Evolutionary conservation across 2,329 filamentous ascomycete species (phyloP), one percentile per base, ranked within the genome.

Genomic region (Stagonosporopsis vannaccii): DNA sequence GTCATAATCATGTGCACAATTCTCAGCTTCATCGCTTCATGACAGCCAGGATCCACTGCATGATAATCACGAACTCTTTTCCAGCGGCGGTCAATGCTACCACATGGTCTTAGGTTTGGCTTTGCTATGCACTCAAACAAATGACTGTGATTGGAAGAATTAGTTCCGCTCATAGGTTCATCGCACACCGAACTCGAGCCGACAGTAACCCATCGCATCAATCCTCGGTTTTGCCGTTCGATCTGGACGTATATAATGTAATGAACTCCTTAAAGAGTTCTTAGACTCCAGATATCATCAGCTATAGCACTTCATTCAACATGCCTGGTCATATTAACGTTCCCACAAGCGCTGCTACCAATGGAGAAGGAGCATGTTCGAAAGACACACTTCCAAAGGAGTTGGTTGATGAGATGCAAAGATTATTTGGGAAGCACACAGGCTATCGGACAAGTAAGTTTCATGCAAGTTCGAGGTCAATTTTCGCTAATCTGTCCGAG

Each of bases 381-480:
- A 26, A 30, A 17, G 22, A 50, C 17, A 46, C 30, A 11, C 55
- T 53, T 15, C 50, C 55, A 7, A 49, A 46, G 25, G 55, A 58
- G 23, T 22, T 58, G 23, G 55, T 58, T 17, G 49, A 58, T 32
- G 49, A 58, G 35, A 58, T 58, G 55, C 55, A 58, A 28, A 35
- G 49, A n/a, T 22, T 58, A 3, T 53, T 58, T 17, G 49, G 49
- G 11, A 58, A 58, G 13, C 49, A 58, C 30, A 6, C 28, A 26
- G 55, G 55, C 12, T 58, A 53, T 17, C 35, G 55, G 4, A 58
- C 55, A 19, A 58, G 55, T 53, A 36, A 6, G 41, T 11, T 32
- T 9, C 8, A 6, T 15, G 12, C 19, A 9, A 33, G 11, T 13
- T 6, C 11, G 4, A n/a, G 4, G 0, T 19, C 8, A 9, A 3